Base-by-base conservation (phyloP, 768 basidiomycete genomes). In the Obba rivulosa region DNA sequence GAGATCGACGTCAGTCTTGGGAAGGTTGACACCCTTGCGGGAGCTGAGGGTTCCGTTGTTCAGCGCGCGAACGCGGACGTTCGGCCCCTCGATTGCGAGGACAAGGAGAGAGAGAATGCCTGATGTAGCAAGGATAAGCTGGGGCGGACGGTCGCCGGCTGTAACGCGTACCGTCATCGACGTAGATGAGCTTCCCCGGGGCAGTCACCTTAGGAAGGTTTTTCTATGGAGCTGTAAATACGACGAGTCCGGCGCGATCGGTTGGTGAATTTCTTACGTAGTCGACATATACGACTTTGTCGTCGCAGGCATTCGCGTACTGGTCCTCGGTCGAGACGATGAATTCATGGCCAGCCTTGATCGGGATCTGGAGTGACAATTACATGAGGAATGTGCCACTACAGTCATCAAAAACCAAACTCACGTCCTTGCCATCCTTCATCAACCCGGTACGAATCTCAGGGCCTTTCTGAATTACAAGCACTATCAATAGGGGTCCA, bases 11-110 rank as follows among this genome's bases (percentile, higher is more conserved):
- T 85, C 78, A 54, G 96, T 98, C 72, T 97, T 96, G 60, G 96
- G 96, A 48, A 99, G 83, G 71, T 99, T 99, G 73, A 98, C 96
- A 64, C 96, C 96, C 76, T 99, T 99, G 66, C 92, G 89, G 46
- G 94, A 97, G 43, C 89, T 90, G 58, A 99, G 85, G 35, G 75
- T 85, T 46, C 94, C 96, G 61, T 83, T 87, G 81, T 98, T 99
- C 65, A 95, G 51, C 36, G 88, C 78, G 54, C 88, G 87, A 56
- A 97, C 94, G 50, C 74, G 82, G 54, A 96, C 79, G 60, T 80
- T 87, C 61, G 72, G 63, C 42, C 88, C 85, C 51, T 95, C 92
- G 60, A 97, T 81, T 54, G 88, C 79, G 52, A 94, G 75, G 57
- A 99, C 94, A 60, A 96, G 83, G 39, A 99, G 85, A 43, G 92